These are phyloP conservation scores for Delphinella strobiligena DNA, from an alignment of 2,329 filamentous ascomycete genomes.

Conservation along the genomic window DNA sequence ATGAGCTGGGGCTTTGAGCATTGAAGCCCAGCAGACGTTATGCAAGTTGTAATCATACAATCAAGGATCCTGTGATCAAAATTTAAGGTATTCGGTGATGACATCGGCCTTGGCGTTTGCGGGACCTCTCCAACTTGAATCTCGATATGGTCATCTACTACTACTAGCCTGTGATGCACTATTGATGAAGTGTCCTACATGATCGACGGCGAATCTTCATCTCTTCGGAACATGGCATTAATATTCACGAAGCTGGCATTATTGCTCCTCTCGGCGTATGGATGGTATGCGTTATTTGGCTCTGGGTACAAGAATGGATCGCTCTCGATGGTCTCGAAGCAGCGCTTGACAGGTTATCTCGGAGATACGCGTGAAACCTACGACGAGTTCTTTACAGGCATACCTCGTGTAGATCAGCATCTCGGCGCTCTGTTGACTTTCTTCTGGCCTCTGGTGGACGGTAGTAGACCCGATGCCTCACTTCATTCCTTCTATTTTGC, in stretches of 20 bases:
- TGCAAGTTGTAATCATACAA: too few species aligned
- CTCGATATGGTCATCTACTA: neutral
- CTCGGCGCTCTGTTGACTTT: neutral
- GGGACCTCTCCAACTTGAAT: neutral
- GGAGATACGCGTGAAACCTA: neutral
- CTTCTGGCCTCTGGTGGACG: slow-evolving; percentile 7
- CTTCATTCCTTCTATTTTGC: slow-evolving; percentile 8
- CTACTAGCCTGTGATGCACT: too few species aligned
- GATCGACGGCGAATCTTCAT: neutral
- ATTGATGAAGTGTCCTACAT: neutral
- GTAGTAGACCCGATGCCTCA: slow-evolving; percentile 1
- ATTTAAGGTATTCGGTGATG: too few species aligned
- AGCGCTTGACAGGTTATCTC: neutral
- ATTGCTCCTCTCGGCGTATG: neutral
- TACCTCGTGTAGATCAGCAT: slow-evolving; percentile 1
- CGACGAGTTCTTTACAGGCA: slow-evolving; percentile 1
- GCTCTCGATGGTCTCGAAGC: neutral
- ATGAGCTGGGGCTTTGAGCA: slow-evolving; percentile 14
- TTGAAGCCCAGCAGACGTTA: slow-evolving; percentile 3
- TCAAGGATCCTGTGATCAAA: too few species aligned
- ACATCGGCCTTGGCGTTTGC: neutral
- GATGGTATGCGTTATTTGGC: neutral
- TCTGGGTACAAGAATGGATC: neutral
- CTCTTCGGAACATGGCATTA: neutral
- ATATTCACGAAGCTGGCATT: neutral